A percentile compares a stretch with the other conserved stretches of the same genome.
Evolutionary conservation across 345 rosid genomes (phyloP).

Genomic region (Citrus glauca): DNA sequence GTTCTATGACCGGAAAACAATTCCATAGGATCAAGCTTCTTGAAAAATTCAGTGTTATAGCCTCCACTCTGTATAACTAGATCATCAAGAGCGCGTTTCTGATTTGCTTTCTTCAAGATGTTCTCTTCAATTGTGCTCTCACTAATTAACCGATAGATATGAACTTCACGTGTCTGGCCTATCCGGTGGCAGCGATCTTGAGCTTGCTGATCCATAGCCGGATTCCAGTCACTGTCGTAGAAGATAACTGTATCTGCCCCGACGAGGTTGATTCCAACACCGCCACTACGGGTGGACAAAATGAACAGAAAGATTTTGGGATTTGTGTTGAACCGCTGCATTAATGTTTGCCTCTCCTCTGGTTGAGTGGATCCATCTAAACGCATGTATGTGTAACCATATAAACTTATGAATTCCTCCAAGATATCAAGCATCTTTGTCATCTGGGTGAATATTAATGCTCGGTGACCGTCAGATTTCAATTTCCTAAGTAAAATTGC

Average conservation of each 20-base stretch:
- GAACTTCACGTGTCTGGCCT: constrained; percentile 99
- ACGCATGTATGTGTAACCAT: constrained; percentile 98
- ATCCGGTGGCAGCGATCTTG: constrained; percentile 99
- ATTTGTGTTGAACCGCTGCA: constrained; percentile 99
- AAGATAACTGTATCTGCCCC: constrained; percentile 99
- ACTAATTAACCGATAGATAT: constrained; percentile 93
- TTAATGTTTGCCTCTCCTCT: constrained; percentile 97
- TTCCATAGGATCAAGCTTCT: constrained; percentile 98
- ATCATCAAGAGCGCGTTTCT: constrained; percentile 97
- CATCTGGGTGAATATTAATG: constrained; percentile 98
- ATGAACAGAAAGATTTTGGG: constrained; percentile 97
- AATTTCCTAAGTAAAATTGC: constrained; percentile 78
- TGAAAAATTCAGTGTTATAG: constrained; percentile 96
- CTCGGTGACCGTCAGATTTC: constrained; percentile 95
- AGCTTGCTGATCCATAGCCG: constrained; percentile 99
- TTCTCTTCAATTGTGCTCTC: constrained; percentile 99
- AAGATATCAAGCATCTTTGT: constrained; percentile 98
- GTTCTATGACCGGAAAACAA: constrained; percentile 82
- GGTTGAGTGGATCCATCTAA: constrained; percentile 99
- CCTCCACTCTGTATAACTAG: constrained; percentile 97
- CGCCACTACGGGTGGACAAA: constrained; percentile 98
- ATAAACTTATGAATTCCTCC: constrained; percentile 95
- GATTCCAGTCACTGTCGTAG: constrained; percentile 99
- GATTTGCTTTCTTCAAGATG: constrained; percentile 96
- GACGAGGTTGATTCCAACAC: constrained; percentile 97